phyloP scores from a whole-genome alignment of 176 grass and related monocot genomes.

The Poa annua region DNA sequence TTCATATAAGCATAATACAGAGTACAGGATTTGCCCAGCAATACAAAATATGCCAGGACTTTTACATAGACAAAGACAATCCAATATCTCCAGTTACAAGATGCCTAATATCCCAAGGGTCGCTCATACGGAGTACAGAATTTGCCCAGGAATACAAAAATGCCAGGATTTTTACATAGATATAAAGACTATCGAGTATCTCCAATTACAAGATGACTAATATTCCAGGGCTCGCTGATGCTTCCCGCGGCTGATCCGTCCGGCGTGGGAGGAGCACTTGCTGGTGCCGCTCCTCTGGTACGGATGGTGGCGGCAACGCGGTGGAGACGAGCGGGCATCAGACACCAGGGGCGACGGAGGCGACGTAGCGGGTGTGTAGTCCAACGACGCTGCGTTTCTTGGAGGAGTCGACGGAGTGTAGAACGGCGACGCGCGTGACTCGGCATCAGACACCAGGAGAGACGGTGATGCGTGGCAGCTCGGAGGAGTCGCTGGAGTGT shows the following conservation, averaged over 20 bases:
- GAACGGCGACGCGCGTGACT: not conserved
- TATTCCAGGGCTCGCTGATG: not conserved
- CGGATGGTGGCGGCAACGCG: not conserved
- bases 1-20: not conserved
- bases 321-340: not conserved
- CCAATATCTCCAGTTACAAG: not conserved
- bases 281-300: not conserved
- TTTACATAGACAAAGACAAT: not conserved
- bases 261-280: no score
- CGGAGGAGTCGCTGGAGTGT: not conserved
- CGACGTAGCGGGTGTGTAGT: not conserved
- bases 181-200: not conserved
- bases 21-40: not conserved
- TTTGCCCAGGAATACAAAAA: not conserved
- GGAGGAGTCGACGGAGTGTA: not conserved
- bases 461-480: not conserved
- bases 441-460: not conserved
- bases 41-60: not conserved
- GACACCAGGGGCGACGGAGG: not conserved
- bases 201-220: no score
- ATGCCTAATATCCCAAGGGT: not conserved
- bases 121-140: no score
- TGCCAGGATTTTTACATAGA: not conserved
- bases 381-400: not conserved
- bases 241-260: not conserved